A percentile compares a stretch with the other conserved stretches of the same genome.
These are phyloP conservation scores for Prototheca wickerhamii DNA, from an alignment of 163 green algal genomes.

Conservation along the genomic window DNA sequence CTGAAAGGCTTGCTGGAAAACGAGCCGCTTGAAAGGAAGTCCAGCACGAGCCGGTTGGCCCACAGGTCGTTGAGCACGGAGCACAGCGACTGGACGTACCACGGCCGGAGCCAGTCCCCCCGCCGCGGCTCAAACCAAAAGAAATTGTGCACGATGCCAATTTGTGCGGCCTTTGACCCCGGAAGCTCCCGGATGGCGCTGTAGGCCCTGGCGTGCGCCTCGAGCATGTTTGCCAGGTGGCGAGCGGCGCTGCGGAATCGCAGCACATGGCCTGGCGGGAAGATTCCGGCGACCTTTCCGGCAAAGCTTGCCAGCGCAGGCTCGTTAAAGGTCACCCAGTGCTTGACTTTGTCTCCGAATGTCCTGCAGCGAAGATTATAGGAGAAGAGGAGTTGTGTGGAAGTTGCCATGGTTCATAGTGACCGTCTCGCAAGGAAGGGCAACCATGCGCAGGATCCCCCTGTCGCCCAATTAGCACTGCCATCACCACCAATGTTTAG, in stretches of 20 bases:
- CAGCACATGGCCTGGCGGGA: constrained; percentile 38
- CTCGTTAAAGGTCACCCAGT: constrained; percentile 87
- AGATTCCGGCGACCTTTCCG: constrained; percentile 38
- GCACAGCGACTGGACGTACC: constrained; percentile 37
- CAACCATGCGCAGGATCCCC: no score
- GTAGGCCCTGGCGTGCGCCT: constrained; percentile 61
- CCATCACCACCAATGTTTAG: no score
- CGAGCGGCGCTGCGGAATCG: constrained; percentile 22
- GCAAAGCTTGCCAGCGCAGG: constrained; percentile 40
- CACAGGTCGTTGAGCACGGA: constrained; percentile 30
- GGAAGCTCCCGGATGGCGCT: constrained; percentile 55
- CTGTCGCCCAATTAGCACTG: no score
- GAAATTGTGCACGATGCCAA: constrained; percentile 71
- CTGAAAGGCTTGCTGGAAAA: constrained; percentile 50
- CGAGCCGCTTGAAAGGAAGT: constrained; percentile 63
- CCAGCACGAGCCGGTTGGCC: constrained; percentile 60
- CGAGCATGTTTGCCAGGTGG: constrained; percentile 46
- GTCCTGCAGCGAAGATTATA: no score
- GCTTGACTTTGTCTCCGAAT: constrained; percentile 45
- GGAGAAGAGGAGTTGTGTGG: no score
- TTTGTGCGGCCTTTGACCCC: constrained; percentile 2
- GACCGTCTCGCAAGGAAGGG: no score
- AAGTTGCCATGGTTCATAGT: no score
- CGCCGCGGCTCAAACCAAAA: constrained; percentile 41
- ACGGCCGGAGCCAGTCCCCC: constrained; percentile 16